These are phyloP conservation scores for Debaryomyces fabryi DNA, from an alignment of 1,139 yeast genomes.

Conservation along the genomic window DNA sequence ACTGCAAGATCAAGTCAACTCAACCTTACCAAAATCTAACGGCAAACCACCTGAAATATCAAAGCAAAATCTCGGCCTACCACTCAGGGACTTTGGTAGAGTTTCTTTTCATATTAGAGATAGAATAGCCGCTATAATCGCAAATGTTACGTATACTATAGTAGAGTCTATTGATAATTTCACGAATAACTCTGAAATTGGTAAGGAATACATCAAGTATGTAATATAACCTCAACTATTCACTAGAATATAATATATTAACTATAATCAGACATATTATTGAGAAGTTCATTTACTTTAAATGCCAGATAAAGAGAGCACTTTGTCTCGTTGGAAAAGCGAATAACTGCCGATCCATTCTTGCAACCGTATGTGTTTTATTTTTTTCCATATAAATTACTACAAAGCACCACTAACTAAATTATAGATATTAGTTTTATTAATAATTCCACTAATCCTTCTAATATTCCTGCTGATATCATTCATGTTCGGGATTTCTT, in stretches of 20 bases:
- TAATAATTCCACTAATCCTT: slow-evolving; percentile 6
- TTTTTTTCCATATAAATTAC: not conserved
- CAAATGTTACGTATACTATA: not conserved
- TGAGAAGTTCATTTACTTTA: not conserved
- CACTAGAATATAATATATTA: not conserved
- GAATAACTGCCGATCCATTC: slow-evolving; percentile 2
- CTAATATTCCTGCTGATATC: slow-evolving; percentile 4
- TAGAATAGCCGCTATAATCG: not conserved
- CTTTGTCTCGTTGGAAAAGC: not conserved
- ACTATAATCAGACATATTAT: not conserved
- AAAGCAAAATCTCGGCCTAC: not conserved
- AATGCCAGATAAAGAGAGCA: not conserved
- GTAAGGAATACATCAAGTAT: slow-evolving; percentile 2
- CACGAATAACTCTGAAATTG: slow-evolving; percentile 3
- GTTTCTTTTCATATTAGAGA: slow-evolving; percentile 2
- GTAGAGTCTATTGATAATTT: not conserved
- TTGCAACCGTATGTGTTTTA: slow-evolving; percentile 2
- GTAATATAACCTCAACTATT: not conserved
- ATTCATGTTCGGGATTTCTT: slow-evolving; percentile 25
- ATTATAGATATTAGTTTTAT: slow-evolving; percentile 1
- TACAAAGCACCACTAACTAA: not conserved
- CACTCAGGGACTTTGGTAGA: not conserved
- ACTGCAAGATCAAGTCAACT: not conserved
- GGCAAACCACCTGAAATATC: not conserved
- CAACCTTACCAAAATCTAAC: not conserved